Conservation (phyloP, 768 basidiomycete genomes). For the Trametes coccinea region DNA sequence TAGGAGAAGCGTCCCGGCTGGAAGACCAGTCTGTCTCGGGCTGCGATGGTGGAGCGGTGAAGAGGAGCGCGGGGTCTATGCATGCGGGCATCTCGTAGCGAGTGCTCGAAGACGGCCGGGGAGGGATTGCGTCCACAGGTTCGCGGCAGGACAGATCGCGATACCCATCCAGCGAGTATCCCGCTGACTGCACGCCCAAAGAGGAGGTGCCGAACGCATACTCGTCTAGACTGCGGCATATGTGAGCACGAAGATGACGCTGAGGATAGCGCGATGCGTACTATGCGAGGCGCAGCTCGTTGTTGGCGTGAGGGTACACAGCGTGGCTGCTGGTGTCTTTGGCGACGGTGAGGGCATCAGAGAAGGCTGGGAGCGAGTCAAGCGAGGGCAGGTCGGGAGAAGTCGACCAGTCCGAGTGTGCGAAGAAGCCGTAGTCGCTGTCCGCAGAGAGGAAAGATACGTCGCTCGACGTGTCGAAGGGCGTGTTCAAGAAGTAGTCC, state of each 20-base stretch:
- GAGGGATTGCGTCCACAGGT: no score
- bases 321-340: not conserved
- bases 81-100: not conserved
- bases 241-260: not conserved
- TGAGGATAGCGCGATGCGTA: not conserved
- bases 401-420: not conserved
- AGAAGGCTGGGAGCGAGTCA: not conserved
- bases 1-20: not conserved
- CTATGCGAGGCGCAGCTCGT: not conserved
- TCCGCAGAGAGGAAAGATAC: not conserved
- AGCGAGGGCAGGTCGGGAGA: not conserved
- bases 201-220: not conserved
- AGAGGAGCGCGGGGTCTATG: not conserved
- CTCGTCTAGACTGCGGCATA: not conserved
- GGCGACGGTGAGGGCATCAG: not conserved
- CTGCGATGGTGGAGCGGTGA: not conserved
- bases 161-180: not conserved
- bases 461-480: not conserved
- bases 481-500: not conserved
- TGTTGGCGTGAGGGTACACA: not conserved
- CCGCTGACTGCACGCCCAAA: not conserved
- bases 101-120: no score
- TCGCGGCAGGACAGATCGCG: not conserved
- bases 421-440: not conserved
- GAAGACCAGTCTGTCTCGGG: not conserved